Percentiles rank a stretch among this genome's conserved stretches.
These are phyloP conservation scores for Lantana camara DNA, from an alignment of 257 asterid species.

Conservation along the genomic window DNA sequence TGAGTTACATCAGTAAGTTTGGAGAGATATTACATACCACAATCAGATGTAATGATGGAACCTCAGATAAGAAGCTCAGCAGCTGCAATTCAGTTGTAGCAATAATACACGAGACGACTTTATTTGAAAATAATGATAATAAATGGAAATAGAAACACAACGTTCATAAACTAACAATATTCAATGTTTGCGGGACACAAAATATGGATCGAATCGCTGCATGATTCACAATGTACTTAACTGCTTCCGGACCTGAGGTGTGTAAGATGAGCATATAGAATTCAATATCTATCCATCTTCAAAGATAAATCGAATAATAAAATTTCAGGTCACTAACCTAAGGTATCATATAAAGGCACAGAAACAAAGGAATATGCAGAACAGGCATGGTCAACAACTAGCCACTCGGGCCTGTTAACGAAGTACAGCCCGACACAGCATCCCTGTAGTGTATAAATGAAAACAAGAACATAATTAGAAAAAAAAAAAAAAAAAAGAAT, in stretches of 20 bases:
- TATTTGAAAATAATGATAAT: background rate
- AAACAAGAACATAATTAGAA: slow-evolving; percentile 15
- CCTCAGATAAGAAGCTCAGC: slow-evolving; percentile 69
- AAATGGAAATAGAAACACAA: background rate
- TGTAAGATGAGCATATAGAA: slow-evolving; percentile 13
- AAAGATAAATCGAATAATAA: background rate
- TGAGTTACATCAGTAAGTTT: background rate
- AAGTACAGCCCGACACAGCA: slow-evolving; percentile 65
- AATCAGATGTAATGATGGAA: slow-evolving; percentile 59
- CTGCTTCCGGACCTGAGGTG: slow-evolving; percentile 71
- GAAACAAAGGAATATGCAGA: slow-evolving; percentile 64
- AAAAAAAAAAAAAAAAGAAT: background rate
- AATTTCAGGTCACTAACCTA: slow-evolving; percentile 43
- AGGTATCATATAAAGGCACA: slow-evolving; percentile 76
- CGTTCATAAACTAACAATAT: slow-evolving; percentile 41
- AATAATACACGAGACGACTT: background rate
- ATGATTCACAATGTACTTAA: slow-evolving; percentile 65
- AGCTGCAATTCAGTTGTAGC: slow-evolving; percentile 45
- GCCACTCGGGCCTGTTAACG: slow-evolving; percentile 74
- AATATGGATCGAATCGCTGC: slow-evolving; percentile 60
- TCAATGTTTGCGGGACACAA: slow-evolving; percentile 54
- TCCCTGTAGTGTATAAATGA: slow-evolving; percentile 43
- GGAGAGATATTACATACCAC: slow-evolving; percentile 51
- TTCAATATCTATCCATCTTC: background rate
- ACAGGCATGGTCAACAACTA: slow-evolving; percentile 77